Evolutionary conservation across 169 alveolate species (phyloP).

Genomic region (Plasmodium gallinaceum): DNA sequence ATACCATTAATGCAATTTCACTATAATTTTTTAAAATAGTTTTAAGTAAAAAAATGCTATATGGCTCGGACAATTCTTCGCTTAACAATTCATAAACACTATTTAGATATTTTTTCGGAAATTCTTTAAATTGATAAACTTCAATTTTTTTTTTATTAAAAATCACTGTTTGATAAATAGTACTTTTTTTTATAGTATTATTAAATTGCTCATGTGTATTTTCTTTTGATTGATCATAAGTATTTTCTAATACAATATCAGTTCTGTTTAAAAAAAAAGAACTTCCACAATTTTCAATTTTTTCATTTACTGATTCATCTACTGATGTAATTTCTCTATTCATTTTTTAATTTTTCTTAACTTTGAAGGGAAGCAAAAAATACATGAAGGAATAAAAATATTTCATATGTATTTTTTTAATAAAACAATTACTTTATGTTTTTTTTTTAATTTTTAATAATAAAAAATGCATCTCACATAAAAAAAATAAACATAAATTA

Average conservation of each 20-base stretch:
- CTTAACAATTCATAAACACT: constrained; percentile 65
- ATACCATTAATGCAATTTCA: constrained; percentile 73
- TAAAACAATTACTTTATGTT: constrained; percentile 13
- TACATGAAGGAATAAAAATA: not conserved
- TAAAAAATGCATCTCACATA: not conserved
- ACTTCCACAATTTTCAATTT: constrained; percentile 21
- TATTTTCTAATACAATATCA: constrained; percentile 58
- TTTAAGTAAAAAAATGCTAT: constrained; percentile 71
- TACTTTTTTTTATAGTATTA: constrained; percentile 18
- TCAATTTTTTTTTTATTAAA: constrained; percentile 48
- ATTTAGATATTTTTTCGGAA: constrained; percentile 64
- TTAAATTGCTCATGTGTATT: not conserved
- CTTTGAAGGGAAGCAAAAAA: not conserved
- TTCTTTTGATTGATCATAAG: constrained; percentile 18
- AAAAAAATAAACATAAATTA: constrained; percentile 10
- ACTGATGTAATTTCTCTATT: constrained; percentile 12
- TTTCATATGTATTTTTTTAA: not conserved
- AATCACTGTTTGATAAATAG: constrained; percentile 44
- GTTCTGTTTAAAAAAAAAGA: constrained; percentile 14
- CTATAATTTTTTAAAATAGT: constrained; percentile 56
- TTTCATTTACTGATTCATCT: constrained; percentile 48
- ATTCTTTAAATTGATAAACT: constrained; percentile 56
- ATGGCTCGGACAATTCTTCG: constrained; percentile 74
- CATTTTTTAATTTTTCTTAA: constrained; percentile 22
- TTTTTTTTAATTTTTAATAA: not conserved